Evolutionary conservation across 441 rosid species (phyloP).

Genomic region (Pelargonium fulgidum): DNA sequence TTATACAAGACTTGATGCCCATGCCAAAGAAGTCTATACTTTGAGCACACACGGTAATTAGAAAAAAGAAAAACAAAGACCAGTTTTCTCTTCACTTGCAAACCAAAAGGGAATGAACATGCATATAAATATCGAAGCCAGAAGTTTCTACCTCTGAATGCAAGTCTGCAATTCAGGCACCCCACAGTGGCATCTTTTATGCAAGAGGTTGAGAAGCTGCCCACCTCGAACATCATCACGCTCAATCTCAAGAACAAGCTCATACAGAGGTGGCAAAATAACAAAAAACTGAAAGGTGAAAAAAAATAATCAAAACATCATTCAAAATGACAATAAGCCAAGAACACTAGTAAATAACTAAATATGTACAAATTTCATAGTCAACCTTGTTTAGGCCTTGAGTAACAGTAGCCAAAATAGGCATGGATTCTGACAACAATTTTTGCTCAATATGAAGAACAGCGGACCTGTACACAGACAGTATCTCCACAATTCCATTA

Average conservation of each 20-base stretch:
- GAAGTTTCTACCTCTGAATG: conserved; percentile 64
- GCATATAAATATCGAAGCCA: not conserved
- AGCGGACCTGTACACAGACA: conserved; percentile 78
- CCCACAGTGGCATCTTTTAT: conserved; percentile 88
- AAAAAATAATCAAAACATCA: not conserved
- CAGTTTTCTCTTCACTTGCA: conserved; percentile 1
- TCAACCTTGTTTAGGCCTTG: conserved; percentile 87
- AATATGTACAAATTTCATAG: not conserved
- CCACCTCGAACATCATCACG: conserved; percentile 89
- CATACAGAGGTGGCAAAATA: conserved; percentile 78
- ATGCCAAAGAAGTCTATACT: conserved; percentile 90
- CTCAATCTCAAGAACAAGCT: conserved; percentile 85
- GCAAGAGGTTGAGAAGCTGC: conserved; percentile 76
- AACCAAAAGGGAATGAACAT: no score
- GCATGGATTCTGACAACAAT: conserved; percentile 65
- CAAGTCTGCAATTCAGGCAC: conserved; percentile 91
- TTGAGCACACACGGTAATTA: conserved; percentile 17
- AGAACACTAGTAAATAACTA: not conserved
- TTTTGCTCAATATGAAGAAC: conserved; percentile 87
- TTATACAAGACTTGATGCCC: conserved; percentile 92
- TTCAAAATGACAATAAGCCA: conserved; percentile 1
- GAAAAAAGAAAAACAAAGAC: conserved; percentile 14
- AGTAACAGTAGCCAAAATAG: conserved; percentile 73
- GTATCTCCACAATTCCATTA: conserved; percentile 87
- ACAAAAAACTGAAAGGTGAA: conserved; percentile 55